phyloP scores from a whole-genome alignment of 2,329 filamentous ascomycete species.

The Ceratocystis ficicola region DNA sequence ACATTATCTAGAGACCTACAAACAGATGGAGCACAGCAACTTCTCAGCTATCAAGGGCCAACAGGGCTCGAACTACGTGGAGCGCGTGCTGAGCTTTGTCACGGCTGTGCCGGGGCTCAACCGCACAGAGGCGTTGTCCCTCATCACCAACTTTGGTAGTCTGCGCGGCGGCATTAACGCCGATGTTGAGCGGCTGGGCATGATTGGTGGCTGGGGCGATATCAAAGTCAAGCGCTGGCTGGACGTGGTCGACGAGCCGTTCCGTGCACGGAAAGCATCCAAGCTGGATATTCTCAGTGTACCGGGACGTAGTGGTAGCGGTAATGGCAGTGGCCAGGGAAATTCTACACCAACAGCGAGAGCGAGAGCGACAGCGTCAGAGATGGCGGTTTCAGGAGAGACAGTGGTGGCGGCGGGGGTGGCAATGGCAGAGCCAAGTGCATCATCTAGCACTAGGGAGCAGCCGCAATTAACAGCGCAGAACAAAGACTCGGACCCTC shows the following conservation, averaged over 20 bases:
- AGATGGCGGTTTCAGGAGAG: neutral
- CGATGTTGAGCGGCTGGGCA: slow-evolving; percentile 66
- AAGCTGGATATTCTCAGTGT: slow-evolving; percentile 31
- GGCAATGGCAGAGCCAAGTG: neutral
- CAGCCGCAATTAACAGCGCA: slow-evolving; percentile 31
- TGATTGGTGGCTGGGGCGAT: slow-evolving; percentile 88
- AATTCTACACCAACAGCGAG: neutral
- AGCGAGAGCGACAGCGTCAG: neutral
- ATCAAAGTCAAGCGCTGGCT: slow-evolving; percentile 87
- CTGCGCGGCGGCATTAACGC: slow-evolving; percentile 79
- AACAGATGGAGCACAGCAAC: slow-evolving; percentile 75
- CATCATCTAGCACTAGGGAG: neutral
- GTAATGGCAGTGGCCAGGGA: neutral
- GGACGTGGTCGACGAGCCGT: slow-evolving; percentile 70
- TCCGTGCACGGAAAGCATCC: slow-evolving; percentile 60
- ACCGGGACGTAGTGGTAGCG: slow-evolving; percentile 1
- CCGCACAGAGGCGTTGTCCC: slow-evolving; percentile 80
- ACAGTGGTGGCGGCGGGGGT: neutral
- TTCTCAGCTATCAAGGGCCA: slow-evolving; percentile 75
- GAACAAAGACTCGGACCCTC: slow-evolving; percentile 24
- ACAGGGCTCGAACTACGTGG: slow-evolving; percentile 71
- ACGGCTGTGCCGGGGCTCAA: slow-evolving; percentile 84
- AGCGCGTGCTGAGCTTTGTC: slow-evolving; percentile 82
- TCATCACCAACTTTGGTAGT: slow-evolving; percentile 88
- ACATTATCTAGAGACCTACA: slow-evolving; percentile 88